Conservation (phyloP, 768 basidiomycete genomes). For the Terana coerulea region DNA sequence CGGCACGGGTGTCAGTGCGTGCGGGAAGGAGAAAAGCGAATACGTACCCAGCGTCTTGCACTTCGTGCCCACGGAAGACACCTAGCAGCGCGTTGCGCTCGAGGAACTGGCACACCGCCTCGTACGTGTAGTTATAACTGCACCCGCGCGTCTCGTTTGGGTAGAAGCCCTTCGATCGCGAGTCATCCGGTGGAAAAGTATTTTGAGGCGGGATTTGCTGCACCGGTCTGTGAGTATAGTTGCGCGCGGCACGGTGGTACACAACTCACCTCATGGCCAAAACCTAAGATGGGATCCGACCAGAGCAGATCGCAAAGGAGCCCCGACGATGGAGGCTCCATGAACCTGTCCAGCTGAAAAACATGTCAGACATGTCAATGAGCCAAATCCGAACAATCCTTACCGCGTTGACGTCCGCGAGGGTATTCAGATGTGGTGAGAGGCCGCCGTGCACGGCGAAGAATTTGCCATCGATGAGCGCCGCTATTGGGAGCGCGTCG, state of each 20-base stretch:
- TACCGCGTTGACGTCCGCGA: conserved; percentile 72
- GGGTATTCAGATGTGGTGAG: conserved; percentile 76
- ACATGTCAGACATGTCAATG: neutral
- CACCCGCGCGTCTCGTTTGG: conserved; percentile 90
- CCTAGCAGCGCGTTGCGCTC: conserved; percentile 89
- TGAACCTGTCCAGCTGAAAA: conserved; percentile 80
- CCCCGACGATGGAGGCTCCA: conserved; percentile 90
- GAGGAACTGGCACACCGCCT: conserved; percentile 90
- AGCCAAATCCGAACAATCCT: neutral
- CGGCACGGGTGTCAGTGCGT: no score
- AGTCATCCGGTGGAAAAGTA: neutral
- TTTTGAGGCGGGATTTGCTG: neutral
- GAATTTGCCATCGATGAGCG: conserved; percentile 91
- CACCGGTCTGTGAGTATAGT: no score
- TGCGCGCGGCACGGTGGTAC: neutral
- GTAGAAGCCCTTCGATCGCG: conserved; percentile 37
- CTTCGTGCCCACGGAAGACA: conserved; percentile 95
- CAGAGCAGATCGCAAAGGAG: conserved; percentile 93
- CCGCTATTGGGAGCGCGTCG: conserved; percentile 85
- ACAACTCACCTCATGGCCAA: conserved; percentile 72
- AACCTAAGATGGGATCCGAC: conserved; percentile 91
- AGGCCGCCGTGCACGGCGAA: conserved; percentile 98
- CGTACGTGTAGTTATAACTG: conserved; percentile 88
- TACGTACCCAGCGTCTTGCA: conserved; percentile 88
- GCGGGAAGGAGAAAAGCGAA: neutral